Evolutionary conservation across 1,284 basidiomycete genomes (phyloP).

Genomic region (Cryptococcus deneoformans): DNA sequence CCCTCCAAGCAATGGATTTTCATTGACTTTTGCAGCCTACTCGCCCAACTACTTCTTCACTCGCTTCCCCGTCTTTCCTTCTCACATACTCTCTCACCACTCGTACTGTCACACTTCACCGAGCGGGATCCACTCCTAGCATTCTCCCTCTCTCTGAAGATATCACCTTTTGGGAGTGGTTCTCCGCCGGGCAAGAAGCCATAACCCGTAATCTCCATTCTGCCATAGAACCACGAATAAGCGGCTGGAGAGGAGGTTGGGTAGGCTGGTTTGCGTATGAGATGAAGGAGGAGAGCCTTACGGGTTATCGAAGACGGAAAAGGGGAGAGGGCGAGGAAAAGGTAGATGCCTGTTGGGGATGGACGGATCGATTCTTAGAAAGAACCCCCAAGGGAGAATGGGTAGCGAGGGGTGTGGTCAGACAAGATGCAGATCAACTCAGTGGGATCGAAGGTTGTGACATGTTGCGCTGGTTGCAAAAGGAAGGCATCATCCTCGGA

Average conservation of each 20-base stretch:
- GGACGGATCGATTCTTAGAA: conserved; percentile 50
- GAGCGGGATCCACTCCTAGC: neutral
- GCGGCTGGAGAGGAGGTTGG: conserved; percentile 53
- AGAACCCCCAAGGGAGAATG: conserved; percentile 47
- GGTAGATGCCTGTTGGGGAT: conserved; percentile 48
- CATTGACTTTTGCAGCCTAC: conserved; percentile 27
- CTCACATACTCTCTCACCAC: conserved; percentile 42
- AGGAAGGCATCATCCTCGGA: conserved; percentile 32
- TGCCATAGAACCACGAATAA: neutral
- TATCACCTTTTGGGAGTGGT: conserved; percentile 46
- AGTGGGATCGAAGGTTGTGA: conserved; percentile 8
- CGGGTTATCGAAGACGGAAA: conserved; percentile 27
- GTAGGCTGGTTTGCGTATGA: conserved; percentile 57
- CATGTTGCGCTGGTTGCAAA: conserved; percentile 34
- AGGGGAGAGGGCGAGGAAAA: conserved; percentile 7
- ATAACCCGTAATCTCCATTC: conserved; percentile 10
- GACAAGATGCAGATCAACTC: neutral
- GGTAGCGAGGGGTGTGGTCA: conserved; percentile 48
- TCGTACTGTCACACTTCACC: conserved; percentile 31
- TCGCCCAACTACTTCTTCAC: conserved; percentile 42
- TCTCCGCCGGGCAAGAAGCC: conserved; percentile 29
- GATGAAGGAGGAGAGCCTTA: conserved; percentile 55
- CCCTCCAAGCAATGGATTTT: neutral
- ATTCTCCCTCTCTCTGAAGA: conserved; percentile 14
- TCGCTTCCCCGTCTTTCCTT: conserved; percentile 40